Percentiles rank a stretch among this genome's conserved stretches.
Conservation (phyloP, 306 rosid species). For the Astragalus glycyphyllos region DNA sequence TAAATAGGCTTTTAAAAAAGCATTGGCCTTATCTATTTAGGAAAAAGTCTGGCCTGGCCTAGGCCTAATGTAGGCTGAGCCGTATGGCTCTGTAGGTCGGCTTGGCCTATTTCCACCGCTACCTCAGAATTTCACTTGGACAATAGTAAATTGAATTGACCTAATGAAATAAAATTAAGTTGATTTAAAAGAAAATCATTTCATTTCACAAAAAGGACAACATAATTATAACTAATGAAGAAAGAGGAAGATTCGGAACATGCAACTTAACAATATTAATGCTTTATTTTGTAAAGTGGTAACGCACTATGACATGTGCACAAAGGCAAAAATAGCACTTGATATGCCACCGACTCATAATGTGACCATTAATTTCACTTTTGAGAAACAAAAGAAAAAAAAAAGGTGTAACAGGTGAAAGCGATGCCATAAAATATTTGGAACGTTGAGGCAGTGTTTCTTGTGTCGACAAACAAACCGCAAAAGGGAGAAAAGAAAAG, state of each 20-base stretch:
- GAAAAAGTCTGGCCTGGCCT: too few species aligned
- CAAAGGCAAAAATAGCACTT: slow-evolving; percentile 41
- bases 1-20: too few species aligned
- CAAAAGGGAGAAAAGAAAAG: not conserved
- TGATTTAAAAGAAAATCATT: not conserved
- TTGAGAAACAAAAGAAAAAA: not conserved
- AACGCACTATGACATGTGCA: slow-evolving; percentile 51
- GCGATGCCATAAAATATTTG: slow-evolving; percentile 39
- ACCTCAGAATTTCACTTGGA: not conserved
- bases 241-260: slow-evolving; percentile 40
- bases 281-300: slow-evolving; percentile 33
- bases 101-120: too few species aligned
- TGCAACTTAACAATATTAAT: slow-evolving; percentile 33
- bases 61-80: too few species aligned
- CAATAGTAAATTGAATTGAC: not conserved
- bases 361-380: slow-evolving; percentile 17
- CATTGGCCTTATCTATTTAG: too few species aligned
- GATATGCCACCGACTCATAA: slow-evolving; percentile 54
- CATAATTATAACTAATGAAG: slow-evolving; percentile 39
- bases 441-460: slow-evolving; percentile 49
- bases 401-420: slow-evolving; percentile 46
- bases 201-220: not conserved
- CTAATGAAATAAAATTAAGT: slow-evolving; percentile 11
- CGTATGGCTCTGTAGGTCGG: too few species aligned
- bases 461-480: not conserved